Conservation (phyloP, 148 eudicot genomes). For the Fagopyrum tataricum region DNA sequence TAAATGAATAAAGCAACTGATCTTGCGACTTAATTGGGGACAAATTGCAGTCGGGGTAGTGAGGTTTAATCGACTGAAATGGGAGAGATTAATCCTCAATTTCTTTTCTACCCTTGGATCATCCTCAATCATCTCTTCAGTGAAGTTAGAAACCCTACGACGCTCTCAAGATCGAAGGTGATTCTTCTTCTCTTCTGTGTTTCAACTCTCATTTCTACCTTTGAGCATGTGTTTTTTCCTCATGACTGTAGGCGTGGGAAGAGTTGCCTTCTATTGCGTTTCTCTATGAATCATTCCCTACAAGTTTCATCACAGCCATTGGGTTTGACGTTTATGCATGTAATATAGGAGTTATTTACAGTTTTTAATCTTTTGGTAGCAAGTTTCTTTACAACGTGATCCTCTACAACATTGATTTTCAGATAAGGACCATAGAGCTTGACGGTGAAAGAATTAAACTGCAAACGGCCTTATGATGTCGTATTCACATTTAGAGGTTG, state of each 20-base stretch:
- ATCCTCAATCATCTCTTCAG: no score
- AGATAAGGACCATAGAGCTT: conserved; percentile 75
- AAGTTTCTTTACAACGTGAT: background rate
- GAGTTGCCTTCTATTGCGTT: conserved; percentile 44
- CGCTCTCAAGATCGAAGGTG: no score
- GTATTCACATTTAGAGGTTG: conserved; percentile 30
- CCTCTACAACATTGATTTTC: conserved; percentile 54
- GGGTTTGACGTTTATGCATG: conserved; percentile 33
- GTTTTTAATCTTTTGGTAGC: background rate
- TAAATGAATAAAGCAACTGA: no score
- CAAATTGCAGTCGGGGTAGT: no score
- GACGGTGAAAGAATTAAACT: conserved; percentile 70
- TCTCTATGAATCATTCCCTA: conserved; percentile 43
- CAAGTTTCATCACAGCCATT: conserved; percentile 58
- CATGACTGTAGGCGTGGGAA: conserved; percentile 34
- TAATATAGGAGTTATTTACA: background rate
- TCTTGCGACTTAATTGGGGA: no score
- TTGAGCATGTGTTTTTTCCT: background rate
- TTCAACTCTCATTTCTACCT: no score
- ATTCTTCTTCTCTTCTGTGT: no score
- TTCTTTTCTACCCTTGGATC: no score
- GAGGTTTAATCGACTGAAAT: no score
- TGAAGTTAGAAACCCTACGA: no score
- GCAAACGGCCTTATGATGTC: conserved; percentile 71
- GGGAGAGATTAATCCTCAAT: no score